Evolutionary conservation across 192 early-diverging fungal species (phyloP), one percentile per base, ranked within the genome.

Genomic region (Backusella liffmaniae): DNA sequence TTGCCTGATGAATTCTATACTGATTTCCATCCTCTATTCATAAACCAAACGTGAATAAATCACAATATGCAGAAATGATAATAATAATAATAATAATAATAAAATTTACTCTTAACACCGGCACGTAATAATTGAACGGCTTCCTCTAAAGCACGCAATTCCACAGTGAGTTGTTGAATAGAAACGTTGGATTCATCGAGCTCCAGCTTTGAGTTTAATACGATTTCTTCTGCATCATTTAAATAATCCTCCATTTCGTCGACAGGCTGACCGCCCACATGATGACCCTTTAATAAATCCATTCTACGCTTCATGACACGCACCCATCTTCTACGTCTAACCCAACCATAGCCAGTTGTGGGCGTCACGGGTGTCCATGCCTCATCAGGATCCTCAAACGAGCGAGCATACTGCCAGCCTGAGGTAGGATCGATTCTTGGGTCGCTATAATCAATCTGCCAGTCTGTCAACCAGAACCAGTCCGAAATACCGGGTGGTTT

Each of bases 381-480:
- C 29, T 81, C 74, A 18, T 91, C 89, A 5, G 77, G 76, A 5
- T 84, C 88, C 6, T 86, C 85, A 56, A 91, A 88, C 21, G 81
- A 83, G 41, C 83, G 79, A 23, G 88, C 85, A 66, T 93, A 93
- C 71, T 92, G 90, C 94, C 94, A 95, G 4, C 94, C 94, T 6
- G 89, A 86, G 2, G 71, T 79, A 5, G 81, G 72, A 70, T 94
- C 91, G 7, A 87, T 77, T 42, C 76, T 74, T 8, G 91, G 90
- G 74, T 91, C 84, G 18, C 76, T 79, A 15, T 80, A 76, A 76
- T 94, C 94, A 32, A 93, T 78, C 13, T 83, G 75, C 94, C 94
- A 95, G 49, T 95, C 94, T 7, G 89, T 91, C 26, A 94, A 41
- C 94, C 94, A 95, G 68, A 89, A 95, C 93, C 93, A 95, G 15